Conservation (phyloP, 805 yeast genomes). For the Blastobotrys mokoenaii region DNA sequence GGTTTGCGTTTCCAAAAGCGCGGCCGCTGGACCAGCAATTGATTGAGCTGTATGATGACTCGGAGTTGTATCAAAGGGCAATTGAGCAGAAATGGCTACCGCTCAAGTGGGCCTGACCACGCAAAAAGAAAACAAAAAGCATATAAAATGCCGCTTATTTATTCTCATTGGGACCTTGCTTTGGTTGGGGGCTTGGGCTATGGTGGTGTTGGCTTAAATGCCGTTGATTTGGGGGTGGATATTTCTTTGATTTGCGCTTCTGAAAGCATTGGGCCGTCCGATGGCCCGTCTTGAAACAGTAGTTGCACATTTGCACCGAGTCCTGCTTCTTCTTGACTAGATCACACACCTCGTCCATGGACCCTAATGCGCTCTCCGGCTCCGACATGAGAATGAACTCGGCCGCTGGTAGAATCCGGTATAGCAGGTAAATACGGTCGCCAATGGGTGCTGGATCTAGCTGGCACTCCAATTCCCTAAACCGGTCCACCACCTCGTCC, state of each 20-base stretch:
- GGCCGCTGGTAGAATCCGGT: slow-evolving; percentile 2
- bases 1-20: slow-evolving; percentile 92
- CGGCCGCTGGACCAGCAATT: slow-evolving; percentile 94
- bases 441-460: slow-evolving; percentile 13
- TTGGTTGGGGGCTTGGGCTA: background rate
- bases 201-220: too few species aligned
- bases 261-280: background rate
- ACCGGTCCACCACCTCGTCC: background rate
- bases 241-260: too few species aligned
- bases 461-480: slow-evolving; percentile 5
- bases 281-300: background rate
- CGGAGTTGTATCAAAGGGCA: slow-evolving; percentile 51
- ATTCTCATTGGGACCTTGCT: background rate
- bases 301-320: background rate
- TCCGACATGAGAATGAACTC: background rate
- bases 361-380: background rate
- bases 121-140: too few species aligned
- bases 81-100: slow-evolving; percentile 52
- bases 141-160: too few species aligned
- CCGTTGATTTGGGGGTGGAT: too few species aligned
- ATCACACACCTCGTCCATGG: slow-evolving; percentile 1
- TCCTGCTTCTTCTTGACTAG: background rate
- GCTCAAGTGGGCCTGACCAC: slow-evolving; percentile 51
- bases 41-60: slow-evolving; percentile 78
- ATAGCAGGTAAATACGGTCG: slow-evolving; percentile 7